These are phyloP conservation scores for Yarrowia sp. DNA, from an alignment of 805 yeast species.

Conservation along the genomic window DNA sequence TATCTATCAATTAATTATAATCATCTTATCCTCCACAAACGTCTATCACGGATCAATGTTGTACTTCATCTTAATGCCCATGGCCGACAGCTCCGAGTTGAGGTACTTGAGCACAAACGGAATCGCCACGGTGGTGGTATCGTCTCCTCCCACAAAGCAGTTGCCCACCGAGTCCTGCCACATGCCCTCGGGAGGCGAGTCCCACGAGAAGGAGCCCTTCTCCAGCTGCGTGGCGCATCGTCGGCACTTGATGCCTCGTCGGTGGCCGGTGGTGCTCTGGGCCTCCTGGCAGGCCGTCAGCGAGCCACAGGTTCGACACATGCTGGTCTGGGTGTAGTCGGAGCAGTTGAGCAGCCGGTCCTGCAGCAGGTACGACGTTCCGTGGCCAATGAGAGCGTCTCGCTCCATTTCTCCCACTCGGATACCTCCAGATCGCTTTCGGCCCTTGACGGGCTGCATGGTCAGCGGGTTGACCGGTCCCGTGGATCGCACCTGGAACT, in stretches of 20 bases:
- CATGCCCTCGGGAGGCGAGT: constrained; percentile 54
- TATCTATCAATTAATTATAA: constrained; percentile 29
- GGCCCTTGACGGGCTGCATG: constrained; percentile 99
- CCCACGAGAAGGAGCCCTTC: constrained; percentile 49
- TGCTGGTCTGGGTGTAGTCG: constrained; percentile 88
- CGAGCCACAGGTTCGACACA: constrained; percentile 94
- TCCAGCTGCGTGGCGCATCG: constrained; percentile 70
- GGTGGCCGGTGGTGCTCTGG: constrained; percentile 87
- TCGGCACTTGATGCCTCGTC: constrained; percentile 83
- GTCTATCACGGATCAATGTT: constrained; percentile 65
- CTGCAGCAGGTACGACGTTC: constrained; percentile 92
- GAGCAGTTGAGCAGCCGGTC: constrained; percentile 94
- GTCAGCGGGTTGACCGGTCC: constrained; percentile 97
- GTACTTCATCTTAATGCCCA: constrained; percentile 95
- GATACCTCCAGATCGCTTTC: constrained; percentile 98
- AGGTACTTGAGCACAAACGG: constrained; percentile 95
- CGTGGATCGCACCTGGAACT: constrained; percentile 98
- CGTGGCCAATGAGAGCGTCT: constrained; percentile 98
- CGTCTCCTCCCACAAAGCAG: constrained; percentile 87
- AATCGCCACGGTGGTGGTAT: constrained; percentile 94
- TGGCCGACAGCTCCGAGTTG: constrained; percentile 94
- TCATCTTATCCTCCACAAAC: constrained; percentile 4
- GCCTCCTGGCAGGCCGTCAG: constrained; percentile 86
- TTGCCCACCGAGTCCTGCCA: constrained; percentile 99
- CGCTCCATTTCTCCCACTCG: constrained; percentile 99